Conservation (phyloP, 1,284 basidiomycete species). For the Sanghuangporus weigelae region DNA sequence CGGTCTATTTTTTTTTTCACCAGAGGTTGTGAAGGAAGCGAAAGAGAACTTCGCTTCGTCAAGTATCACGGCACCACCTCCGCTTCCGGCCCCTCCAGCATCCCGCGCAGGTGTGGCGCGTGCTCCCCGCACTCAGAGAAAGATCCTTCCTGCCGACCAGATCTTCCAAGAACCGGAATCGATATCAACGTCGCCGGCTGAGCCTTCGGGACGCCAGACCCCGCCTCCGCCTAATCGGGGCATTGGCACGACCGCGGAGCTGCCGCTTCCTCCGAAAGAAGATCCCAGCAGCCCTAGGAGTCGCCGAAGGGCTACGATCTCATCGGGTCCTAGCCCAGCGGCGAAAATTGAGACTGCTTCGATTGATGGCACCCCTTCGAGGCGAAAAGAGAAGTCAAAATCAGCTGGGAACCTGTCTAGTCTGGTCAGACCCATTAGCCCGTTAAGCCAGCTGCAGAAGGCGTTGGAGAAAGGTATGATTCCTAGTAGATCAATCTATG, state of each 20-base stretch:
- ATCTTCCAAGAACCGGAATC: slow-evolving; percentile 51
- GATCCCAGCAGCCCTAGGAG: slow-evolving; percentile 32
- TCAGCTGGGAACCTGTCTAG: slow-evolving; percentile 46
- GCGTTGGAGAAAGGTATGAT: slow-evolving; percentile 53
- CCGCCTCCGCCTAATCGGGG: not conserved
- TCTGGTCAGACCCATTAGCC: slow-evolving; percentile 59
- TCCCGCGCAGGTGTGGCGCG: slow-evolving; percentile 41
- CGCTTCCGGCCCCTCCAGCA: slow-evolving; percentile 56
- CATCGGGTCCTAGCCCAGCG: slow-evolving; percentile 48
- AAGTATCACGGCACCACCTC: slow-evolving; percentile 40
- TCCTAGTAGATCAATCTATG: not conserved
- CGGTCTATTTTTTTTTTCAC: slow-evolving; percentile 13
- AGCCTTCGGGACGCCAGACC: slow-evolving; percentile 18
- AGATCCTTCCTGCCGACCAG: slow-evolving; percentile 59
- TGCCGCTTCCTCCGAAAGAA: slow-evolving; percentile 15
- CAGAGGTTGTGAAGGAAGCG: slow-evolving; percentile 74
- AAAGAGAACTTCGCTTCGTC: slow-evolving; percentile 63
- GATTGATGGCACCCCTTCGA: slow-evolving; percentile 47
- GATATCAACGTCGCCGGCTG: slow-evolving; percentile 24
- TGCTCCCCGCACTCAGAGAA: slow-evolving; percentile 49
- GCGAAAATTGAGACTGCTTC: slow-evolving; percentile 29
- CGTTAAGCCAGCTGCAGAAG: slow-evolving; percentile 54
- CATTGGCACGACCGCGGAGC: slow-evolving; percentile 6
- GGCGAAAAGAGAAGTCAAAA: slow-evolving; percentile 57
- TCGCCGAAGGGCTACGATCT: slow-evolving; percentile 61